Base-by-base conservation (phyloP, 208 protist species). In the Trypanosoma melophagium region DNA sequence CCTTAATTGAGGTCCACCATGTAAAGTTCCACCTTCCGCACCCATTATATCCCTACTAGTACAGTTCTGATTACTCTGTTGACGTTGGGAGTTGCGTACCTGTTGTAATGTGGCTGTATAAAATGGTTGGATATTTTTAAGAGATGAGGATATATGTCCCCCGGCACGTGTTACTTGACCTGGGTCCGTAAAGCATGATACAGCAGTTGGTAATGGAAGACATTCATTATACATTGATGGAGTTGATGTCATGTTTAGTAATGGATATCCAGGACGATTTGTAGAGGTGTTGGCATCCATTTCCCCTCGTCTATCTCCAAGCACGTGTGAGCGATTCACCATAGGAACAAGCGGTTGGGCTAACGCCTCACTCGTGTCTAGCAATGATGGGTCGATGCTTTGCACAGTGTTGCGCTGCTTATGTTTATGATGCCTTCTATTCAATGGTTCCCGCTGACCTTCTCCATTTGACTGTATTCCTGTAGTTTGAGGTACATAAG, bases 61-160 rank as follows among this genome's bases (percentile, higher is more conserved):
- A 55, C 35, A 14, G 19, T 21, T 52, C 4, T 55, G 9, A 55
- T 47, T 47, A 47, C 16, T 47, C 9, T 47, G 9, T 3, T 55
- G 7, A 41, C 53, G 31, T 16, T 62, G 65, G 42, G 40, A 44
- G 25, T 56, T 8, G 42, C 16, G 31, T 42, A 12, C 0, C 28
- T 45, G 55, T 19, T 55, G 31, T 17, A 57, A 50, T 7, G 19
- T 17, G 12, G 66, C 56, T 17, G 66, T 71, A 22, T 71, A 71
- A 58, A 71, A 71, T 12, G 66, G 57, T 51, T 64, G 66, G 14
- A 47, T 56, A 58, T 63, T 59, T 35, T 70, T 70, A 9, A 70
- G 42, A 28, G 54, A 31, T 8, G 44, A 38, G 10, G 12, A 4
- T 21, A 21, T 49, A 40, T 22, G 2, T 16, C 66, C 19, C 7